Base-by-base conservation (phyloP, 2,329 filamentous ascomycete species). In the Leptographium flavum region DNA sequence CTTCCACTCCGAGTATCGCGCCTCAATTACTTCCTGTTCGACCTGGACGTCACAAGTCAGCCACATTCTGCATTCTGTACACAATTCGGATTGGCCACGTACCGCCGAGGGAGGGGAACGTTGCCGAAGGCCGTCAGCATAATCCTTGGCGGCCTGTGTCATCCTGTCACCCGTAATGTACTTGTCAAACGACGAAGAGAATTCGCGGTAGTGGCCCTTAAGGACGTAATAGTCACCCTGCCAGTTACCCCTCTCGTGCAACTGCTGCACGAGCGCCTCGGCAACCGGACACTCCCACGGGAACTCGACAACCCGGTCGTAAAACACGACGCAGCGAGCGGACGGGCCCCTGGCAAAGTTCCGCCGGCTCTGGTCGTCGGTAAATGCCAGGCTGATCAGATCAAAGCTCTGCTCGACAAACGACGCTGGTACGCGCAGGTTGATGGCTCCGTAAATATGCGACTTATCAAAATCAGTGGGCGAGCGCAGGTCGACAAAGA, bases 201-300 rank as follows among this genome's bases (percentile, higher is more conserved):
- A 76, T 49, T 76, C 72, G 39, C 65, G 63, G 53, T 71, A 76
- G 44, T 73, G 69, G 0, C 73, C 72, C 52, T 74, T 74, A 30
- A 76, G 61, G 8, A 76, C 60, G 52, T 75, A 75, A 47, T 63
- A 69, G 35, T 67, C 64, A 2, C 73, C 73, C 1, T 51, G 49
- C 73, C 73, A 76, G 21, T 66, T 68, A 50, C 64, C 62, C 15
- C 55, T 55, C 11, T 45, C 28, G 42, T 58, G 64, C 43, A 76
- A 61, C 48, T 70, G 71, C 33, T 63, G 56, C 19, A 64, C 55
- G 3, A 76, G 53, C 0, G 63, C 56, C 14, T 65, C 63, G 3
- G 71, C 70, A 2, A 65, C 56, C 1, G 71, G 71, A 33, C 70
- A 73, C 47, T 74, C 70, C 64, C 67, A 69, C 1, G 64, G 53